Percentiles rank a stretch among this genome's conserved stretches.
phyloP scores from a whole-genome alignment of 441 rosid species.

The Biscutella laevigata region DNA sequence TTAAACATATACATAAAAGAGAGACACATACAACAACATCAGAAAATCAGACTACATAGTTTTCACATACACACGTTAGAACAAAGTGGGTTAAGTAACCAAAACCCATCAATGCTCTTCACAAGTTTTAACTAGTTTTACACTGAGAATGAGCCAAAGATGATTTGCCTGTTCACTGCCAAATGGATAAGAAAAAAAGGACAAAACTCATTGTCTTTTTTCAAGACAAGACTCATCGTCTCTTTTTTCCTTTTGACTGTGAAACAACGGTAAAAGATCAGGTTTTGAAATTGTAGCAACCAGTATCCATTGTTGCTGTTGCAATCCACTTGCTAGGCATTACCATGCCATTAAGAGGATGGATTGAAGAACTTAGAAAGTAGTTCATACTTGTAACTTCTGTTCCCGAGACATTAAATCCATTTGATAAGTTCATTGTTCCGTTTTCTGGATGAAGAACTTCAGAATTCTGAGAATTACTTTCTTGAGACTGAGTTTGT shows the following conservation, averaged over 20 bases:
- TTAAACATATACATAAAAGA: too few species aligned
- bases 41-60: too few species aligned
- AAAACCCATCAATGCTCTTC: too few species aligned
- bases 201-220: conserved; percentile 10
- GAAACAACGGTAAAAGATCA: conserved; percentile 27
- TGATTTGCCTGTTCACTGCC: conserved; percentile 83
- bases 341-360: conserved; percentile 41
- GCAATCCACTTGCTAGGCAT: conserved; percentile 61
- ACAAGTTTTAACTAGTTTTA: too few species aligned
- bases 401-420: conserved; percentile 42
- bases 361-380: conserved; percentile 29
- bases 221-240: conserved; percentile 9
- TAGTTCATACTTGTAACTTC: conserved; percentile 72
- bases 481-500: conserved; percentile 28
- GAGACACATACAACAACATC: too few species aligned
- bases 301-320: conserved; percentile 33
- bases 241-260: conserved; percentile 31
- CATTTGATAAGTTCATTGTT: conserved; percentile 42
- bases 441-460: conserved; percentile 61
- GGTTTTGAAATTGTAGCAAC: conserved; percentile 45
- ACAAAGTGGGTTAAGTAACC: too few species aligned
- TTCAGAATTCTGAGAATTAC: conserved; percentile 69
- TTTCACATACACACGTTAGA: too few species aligned
- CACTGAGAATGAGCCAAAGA: conserved; percentile 83
- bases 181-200: conserved; percentile 19